Conservation (phyloP, 768 basidiomycete species). For the Sistotremastrum suecicum region DNA sequence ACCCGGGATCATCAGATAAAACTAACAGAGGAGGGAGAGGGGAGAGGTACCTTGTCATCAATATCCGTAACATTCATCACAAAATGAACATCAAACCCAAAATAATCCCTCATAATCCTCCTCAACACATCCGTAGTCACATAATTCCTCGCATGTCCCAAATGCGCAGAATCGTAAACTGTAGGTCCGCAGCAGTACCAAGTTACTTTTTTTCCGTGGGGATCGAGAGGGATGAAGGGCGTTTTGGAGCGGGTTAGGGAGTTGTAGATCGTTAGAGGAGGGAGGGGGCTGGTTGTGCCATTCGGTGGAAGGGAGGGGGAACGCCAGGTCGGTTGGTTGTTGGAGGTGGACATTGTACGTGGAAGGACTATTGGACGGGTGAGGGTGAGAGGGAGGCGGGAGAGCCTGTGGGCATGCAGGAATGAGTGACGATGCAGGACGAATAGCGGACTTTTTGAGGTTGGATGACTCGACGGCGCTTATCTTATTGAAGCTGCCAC, state of each 20-base stretch:
- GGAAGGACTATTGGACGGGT: too few relatives aligned
- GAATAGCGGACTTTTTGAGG: too few relatives aligned
- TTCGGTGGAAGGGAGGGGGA: too few relatives aligned
- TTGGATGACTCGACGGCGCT: too few relatives aligned
- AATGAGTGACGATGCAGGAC: too few relatives aligned
- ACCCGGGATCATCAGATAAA: slow-evolving; percentile 1
- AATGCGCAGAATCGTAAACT: slow-evolving; percentile 95
- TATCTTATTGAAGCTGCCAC: too few relatives aligned
- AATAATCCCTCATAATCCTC: slow-evolving; percentile 87
- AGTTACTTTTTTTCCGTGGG: slow-evolving; percentile 57
- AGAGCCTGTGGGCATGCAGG: too few relatives aligned
- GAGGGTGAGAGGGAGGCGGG: too few relatives aligned
- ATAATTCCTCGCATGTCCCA: slow-evolving; percentile 99
- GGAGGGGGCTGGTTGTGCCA: too few relatives aligned
- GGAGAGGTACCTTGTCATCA: slow-evolving; percentile 76
- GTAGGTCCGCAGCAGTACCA: slow-evolving; percentile 99
- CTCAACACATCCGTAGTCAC: slow-evolving; percentile 88
- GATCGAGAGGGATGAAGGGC: slow-evolving; percentile 5
- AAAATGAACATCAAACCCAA: slow-evolving; percentile 94
- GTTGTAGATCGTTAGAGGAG: neutral
- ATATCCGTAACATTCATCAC: slow-evolving; percentile 99
- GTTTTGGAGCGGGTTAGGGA: slow-evolving; percentile 4
- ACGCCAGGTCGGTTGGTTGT: too few relatives aligned
- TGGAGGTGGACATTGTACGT: too few relatives aligned
- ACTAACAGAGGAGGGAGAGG: slow-evolving; percentile 13